Evolutionary conservation across 1,139 yeast species (phyloP).

Genomic region (Hyphopichia wangnamkhiaoensis): DNA sequence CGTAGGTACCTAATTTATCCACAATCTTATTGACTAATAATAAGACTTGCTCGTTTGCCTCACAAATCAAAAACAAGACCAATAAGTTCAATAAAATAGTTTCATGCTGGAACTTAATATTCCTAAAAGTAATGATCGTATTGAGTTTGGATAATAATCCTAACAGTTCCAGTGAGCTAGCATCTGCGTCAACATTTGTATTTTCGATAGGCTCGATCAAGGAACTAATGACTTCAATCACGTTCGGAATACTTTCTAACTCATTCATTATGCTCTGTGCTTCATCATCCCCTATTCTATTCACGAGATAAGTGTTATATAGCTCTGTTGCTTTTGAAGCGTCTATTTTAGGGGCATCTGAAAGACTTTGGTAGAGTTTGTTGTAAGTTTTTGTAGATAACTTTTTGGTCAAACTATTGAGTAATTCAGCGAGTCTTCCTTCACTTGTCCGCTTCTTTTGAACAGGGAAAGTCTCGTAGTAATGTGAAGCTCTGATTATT

Average conservation of each 20-base stretch:
- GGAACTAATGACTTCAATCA: slow-evolving; percentile 24
- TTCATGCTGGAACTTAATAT: slow-evolving; percentile 29
- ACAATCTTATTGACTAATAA: slow-evolving; percentile 28
- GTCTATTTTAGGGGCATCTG: slow-evolving; percentile 14
- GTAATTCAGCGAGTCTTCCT: slow-evolving; percentile 22
- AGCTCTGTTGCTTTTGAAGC: slow-evolving; percentile 19
- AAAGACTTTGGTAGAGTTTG: slow-evolving; percentile 20
- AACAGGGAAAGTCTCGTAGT: slow-evolving; percentile 26
- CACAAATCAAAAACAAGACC: slow-evolving; percentile 33
- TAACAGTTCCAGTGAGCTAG: slow-evolving; percentile 6
- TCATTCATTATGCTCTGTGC: slow-evolving; percentile 20
- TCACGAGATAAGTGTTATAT: slow-evolving; percentile 22
- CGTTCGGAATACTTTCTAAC: slow-evolving; percentile 25
- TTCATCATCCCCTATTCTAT: slow-evolving; percentile 26
- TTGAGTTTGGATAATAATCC: slow-evolving; percentile 24
- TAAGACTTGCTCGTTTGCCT: slow-evolving; percentile 28
- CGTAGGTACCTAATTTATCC: slow-evolving; percentile 24
- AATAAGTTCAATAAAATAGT: slow-evolving; percentile 23
- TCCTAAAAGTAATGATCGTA: slow-evolving; percentile 25
- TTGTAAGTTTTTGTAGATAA: slow-evolving; percentile 31
- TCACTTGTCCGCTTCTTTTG: slow-evolving; percentile 13
- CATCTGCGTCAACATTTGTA: slow-evolving; percentile 7
- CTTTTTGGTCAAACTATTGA: slow-evolving; percentile 19
- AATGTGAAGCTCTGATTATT: slow-evolving; percentile 33
- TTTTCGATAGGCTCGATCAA: slow-evolving; percentile 19